These are phyloP conservation scores for Withania somnifera DNA, from an alignment of 305 asterid genomes.

Conservation along the genomic window DNA sequence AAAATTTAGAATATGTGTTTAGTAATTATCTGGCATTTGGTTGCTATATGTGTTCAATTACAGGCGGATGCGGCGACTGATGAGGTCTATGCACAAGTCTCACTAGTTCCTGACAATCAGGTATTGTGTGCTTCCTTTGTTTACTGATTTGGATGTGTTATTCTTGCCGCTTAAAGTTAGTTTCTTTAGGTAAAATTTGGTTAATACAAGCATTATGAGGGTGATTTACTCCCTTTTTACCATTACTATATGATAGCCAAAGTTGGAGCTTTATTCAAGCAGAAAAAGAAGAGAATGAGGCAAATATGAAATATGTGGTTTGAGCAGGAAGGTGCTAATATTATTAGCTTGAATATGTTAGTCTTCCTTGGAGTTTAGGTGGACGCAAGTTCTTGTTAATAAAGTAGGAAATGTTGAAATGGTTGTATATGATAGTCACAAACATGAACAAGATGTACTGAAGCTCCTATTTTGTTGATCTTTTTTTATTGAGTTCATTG, in stretches of 20 bases:
- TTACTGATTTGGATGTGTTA: not conserved
- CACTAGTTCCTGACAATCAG: conserved; percentile 69
- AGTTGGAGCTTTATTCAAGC: not conserved
- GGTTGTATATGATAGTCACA: not conserved
- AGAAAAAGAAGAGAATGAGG: not conserved
- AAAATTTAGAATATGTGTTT: not conserved
- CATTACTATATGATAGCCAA: not conserved
- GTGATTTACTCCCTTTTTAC: not conserved
- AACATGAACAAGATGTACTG: not conserved
- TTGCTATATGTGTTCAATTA: not conserved
- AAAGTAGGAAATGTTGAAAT: not conserved
- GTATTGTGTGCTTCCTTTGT: conserved; percentile 20
- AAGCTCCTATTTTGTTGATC: not conserved
- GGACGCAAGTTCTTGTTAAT: not conserved
- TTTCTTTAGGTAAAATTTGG: not conserved
- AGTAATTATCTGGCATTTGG: not conserved
- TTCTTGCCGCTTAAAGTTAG: not conserved
- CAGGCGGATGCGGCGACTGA: conserved; percentile 82
- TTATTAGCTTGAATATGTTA: not conserved
- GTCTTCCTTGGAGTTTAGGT: not conserved
- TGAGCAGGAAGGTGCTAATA: not conserved
- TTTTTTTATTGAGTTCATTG: not conserved
- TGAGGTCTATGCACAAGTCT: conserved; percentile 86
- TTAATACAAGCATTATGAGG: not conserved
- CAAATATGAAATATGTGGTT: not conserved